Evolutionary conservation across 768 basidiomycete species (phyloP), one percentile per base, ranked within the genome.

Genomic region (Rhizopogon roseolus): DNA sequence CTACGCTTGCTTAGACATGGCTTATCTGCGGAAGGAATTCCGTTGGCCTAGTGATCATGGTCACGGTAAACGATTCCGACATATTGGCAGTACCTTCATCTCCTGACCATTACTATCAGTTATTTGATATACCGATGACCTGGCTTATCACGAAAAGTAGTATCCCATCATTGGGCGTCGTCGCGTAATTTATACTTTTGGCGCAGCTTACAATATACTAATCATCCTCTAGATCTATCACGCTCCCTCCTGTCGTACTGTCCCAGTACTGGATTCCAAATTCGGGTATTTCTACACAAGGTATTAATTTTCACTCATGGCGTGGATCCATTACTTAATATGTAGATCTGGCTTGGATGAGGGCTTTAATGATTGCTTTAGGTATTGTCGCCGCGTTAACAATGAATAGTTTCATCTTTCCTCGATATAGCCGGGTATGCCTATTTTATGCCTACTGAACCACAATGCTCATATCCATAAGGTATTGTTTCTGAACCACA

Each of bases 331-430:
- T 29, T 28, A 37, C 13, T 43, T 42, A 40, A 44, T 6, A 10
- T 22, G 5, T 51, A 80, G 79, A 62, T 41, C 62, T 79, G 8
- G 72, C 76, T 13, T 57, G 69, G 10, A 63, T 72, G 41, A 68
- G 77, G 44, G 73, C 70, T 14, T 57, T 63, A 3, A 72, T 76
- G 67, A 80, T 80, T 28, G 65, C 66, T 48, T 65, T 69, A 17
- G 78, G 79, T 10, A 77, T 80, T 50, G 56, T 79, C 25, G 70
- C 70, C 13, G 79, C 78, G 4, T 59, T 80, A 8, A 39, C 70
- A 27, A 66, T 75, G 65, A 80, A 78, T 57, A 72, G 70, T 29
- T 42, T 79, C 5, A 52, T 80, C 6, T 80, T 76, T 55, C 78
- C 78, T 41, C 70, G 74, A 41, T 76, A 79, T 57, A 74, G 75